Evolutionary conservation across 2,329 filamentous ascomycete species (phyloP).

Genomic region (Phaeosphaeria sp.): DNA sequence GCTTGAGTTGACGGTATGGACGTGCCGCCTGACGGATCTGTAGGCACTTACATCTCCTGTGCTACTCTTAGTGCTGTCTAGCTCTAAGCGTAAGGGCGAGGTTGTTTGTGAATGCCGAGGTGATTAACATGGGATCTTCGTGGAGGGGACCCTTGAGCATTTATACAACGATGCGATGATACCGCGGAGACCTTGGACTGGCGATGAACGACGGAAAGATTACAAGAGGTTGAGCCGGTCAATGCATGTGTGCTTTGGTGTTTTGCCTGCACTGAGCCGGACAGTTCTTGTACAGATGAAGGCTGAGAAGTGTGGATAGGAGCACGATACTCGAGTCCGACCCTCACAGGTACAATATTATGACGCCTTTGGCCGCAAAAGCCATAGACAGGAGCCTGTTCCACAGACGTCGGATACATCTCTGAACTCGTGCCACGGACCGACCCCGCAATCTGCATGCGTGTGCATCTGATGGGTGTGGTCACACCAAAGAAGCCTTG

Average conservation of each 20-base stretch:
- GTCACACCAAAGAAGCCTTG: constrained; percentile 15
- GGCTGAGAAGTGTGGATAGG: too few relatives aligned
- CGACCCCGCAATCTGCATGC: constrained; percentile 14
- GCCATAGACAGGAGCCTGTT: not conserved
- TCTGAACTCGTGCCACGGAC: not conserved
- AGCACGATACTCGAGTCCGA: not conserved
- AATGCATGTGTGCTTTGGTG: too few relatives aligned
- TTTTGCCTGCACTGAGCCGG: too few relatives aligned
- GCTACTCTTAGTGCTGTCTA: constrained; percentile 16
- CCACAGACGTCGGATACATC: constrained; percentile 1
- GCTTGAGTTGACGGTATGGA: constrained; percentile 22
- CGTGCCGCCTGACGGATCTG: constrained; percentile 29
- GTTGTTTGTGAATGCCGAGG: constrained; percentile 9
- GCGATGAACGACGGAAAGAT: not conserved
- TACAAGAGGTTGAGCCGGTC: too few relatives aligned
- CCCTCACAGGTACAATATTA: too few relatives aligned
- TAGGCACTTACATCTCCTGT: constrained; percentile 15
- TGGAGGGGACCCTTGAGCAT: constrained; percentile 11
- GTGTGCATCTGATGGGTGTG: constrained; percentile 12
- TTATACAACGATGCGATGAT: constrained; percentile 10
- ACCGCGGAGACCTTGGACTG: not conserved
- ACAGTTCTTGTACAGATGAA: too few relatives aligned
- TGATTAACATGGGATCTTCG: constrained; percentile 9
- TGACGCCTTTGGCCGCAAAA: not conserved
- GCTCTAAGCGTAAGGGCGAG: constrained; percentile 7